Base-by-base conservation (phyloP, 306 rosid genomes). In the Cucurbita maxima region DNA sequence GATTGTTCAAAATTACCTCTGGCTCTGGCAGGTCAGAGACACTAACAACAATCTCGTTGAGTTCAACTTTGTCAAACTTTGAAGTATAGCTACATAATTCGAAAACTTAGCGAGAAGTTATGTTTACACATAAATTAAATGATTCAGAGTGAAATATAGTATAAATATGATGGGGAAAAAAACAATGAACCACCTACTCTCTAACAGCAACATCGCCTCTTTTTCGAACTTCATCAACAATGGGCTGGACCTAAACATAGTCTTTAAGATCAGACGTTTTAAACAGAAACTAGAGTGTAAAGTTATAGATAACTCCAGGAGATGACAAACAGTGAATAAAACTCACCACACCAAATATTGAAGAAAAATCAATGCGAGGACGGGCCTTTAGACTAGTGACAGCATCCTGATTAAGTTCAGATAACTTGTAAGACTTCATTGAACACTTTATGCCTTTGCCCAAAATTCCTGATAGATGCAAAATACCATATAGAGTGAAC, bases 331-430 rank as follows among this genome's bases (percentile, higher is more conserved):
- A 71, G 57, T 4, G 50, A 22, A 38, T 50, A 54, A 44, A 55
- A 60, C 88, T 57, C 63, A 89, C 99, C 79, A 81, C 81, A 69
- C 81, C 76, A 84, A 94, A 94, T 81, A 94, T 89, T 10, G 92
- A 94, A 50, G 95, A 84, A 83, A 94, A 94, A 83, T 94, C 99
- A 30, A 89, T 84, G 6, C 97, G 90, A 47, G 99, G 99, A 9
- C 99, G 97, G 40, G 92, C 85, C 81, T 89, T 94, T 70, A 94
- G 95, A 79, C 74, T 79, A 77, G 81, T 87, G 81, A 94, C 83
- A 79, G 89, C 85, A 10, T 82, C 55, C 16, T 79, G 78, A 20
- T 84, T 56, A 73, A 94, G 99, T 58, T 86, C 88, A 18, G 95
- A 94, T 50, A 94, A 79, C 51, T 75, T 87, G 74, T 89, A 91